A percentile compares a stretch with the other conserved stretches of the same genome.
phyloP scores from a whole-genome alignment of 208 protist genomes.

The Spongospora subterranea region DNA sequence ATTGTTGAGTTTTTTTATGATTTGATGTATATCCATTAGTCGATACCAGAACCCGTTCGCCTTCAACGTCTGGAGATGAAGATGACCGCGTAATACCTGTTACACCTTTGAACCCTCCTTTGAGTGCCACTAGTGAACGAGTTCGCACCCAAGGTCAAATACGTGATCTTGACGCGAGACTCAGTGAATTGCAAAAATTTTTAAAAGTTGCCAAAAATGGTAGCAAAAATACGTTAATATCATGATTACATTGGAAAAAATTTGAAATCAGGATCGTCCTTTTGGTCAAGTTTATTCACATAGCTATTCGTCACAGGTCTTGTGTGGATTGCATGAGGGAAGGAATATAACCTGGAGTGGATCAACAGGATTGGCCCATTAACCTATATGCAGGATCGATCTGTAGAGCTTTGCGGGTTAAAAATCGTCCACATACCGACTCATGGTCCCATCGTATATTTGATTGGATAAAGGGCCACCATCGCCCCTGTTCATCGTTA shows the following conservation, averaged over 20 bases:
- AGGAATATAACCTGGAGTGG: too few species aligned
- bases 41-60: background rate
- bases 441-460: too few species aligned
- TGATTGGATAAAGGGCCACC: too few species aligned
- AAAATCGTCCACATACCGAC: too few species aligned
- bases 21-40: background rate
- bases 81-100: background rate
- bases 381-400: too few species aligned
- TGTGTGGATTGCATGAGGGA: too few species aligned
- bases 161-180: background rate
- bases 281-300: too few species aligned
- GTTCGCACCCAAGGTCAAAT: background rate
- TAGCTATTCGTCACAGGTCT: too few species aligned
- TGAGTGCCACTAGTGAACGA: background rate
- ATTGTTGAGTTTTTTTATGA: background rate
- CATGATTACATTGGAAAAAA: background rate
- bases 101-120: background rate
- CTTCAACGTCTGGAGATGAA: background rate
- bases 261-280: too few species aligned
- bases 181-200: slow-evolving; percentile 27
- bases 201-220: slow-evolving; percentile 4
- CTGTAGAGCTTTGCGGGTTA: too few species aligned
- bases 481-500: background rate
- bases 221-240: background rate
- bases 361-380: too few species aligned